These are phyloP conservation scores for Coffea humblotiana DNA, from an alignment of 305 asterid species.

Conservation along the genomic window DNA sequence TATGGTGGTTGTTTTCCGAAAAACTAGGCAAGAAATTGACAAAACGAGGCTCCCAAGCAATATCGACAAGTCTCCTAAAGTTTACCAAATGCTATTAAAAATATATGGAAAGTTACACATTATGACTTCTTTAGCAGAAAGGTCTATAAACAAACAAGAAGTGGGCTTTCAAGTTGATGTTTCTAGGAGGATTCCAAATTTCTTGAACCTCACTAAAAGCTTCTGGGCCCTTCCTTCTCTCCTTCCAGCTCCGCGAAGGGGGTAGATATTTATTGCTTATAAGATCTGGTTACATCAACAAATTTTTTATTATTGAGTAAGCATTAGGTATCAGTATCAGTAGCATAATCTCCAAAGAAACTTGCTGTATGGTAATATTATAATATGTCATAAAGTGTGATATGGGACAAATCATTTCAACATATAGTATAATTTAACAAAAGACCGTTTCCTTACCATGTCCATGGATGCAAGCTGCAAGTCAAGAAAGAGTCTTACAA, in stretches of 20 bases:
- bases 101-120: not conserved
- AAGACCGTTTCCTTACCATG: too few species aligned
- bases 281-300: not conserved
- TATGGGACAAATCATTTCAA: not conserved
- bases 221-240: not conserved
- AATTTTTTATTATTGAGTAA: not conserved
- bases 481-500: too few species aligned
- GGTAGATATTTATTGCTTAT: not conserved
- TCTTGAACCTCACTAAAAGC: slow-evolving; percentile 7
- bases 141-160: not conserved
- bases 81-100: not conserved
- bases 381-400: not conserved
- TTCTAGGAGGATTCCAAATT: slow-evolving; percentile 8
- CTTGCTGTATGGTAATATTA: too few species aligned
- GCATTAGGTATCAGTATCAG: too few species aligned
- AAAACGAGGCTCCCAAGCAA: not conserved
- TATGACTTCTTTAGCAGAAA: not conserved
- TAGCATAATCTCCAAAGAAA: too few species aligned
- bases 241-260: too few species aligned
- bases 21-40: not conserved
- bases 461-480: too few species aligned
- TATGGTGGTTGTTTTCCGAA: not conserved
- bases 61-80: not conserved
- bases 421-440: too few species aligned
- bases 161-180: not conserved